Evolutionary conservation across 2,329 filamentous ascomycete genomes (phyloP), one percentile per base, ranked within the genome.

Genomic region (Chrysoporthe deuterocubensis): DNA sequence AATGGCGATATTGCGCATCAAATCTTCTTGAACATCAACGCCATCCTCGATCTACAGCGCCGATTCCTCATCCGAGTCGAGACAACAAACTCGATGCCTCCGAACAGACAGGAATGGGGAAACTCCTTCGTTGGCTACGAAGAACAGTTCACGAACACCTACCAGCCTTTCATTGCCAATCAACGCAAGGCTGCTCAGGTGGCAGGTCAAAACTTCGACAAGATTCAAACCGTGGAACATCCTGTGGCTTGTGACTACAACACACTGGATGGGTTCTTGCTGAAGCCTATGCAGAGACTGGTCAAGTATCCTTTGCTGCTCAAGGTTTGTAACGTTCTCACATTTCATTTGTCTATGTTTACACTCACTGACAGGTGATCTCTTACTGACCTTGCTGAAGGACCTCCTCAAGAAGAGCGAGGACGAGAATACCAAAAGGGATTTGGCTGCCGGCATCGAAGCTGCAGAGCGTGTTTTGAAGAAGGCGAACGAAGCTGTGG

Each of bases 91-190:
- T 94, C 92, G 3, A 88, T 93, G 80, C 87, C 92, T 0, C 85
- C 90, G 70, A 81, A 86, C 4, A 84, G 88, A 70, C 96, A 99
- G 78, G 92, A 95, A 77, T 99, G 96, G 96, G 96, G 96, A n/a
- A 85, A 89, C n/a, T 88, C 96, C 0, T 98, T 98, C 76, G 86
- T 92, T 16, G 84, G 89, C 16, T 94, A 95, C 76, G 93, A 96
- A 76, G 92, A 96, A 68, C 88, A 90, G 0, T 97, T 99, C 78
- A 89, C 91, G 70, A 65, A 67, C 6, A 94, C 97, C 69, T 99
- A 99, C 77, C 93, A 97, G 75, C 94, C 94, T 1, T 99, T 98
- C 75, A 98, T 98, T 73, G 93, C 96, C 44, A 99, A 99, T 76
- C 95, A 97, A 81, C 90, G 93, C 72, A 94, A 93, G 76, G 96